Conservation (phyloP, 2,329 filamentous ascomycete species). For the Amauroascus verrucosus region DNA sequence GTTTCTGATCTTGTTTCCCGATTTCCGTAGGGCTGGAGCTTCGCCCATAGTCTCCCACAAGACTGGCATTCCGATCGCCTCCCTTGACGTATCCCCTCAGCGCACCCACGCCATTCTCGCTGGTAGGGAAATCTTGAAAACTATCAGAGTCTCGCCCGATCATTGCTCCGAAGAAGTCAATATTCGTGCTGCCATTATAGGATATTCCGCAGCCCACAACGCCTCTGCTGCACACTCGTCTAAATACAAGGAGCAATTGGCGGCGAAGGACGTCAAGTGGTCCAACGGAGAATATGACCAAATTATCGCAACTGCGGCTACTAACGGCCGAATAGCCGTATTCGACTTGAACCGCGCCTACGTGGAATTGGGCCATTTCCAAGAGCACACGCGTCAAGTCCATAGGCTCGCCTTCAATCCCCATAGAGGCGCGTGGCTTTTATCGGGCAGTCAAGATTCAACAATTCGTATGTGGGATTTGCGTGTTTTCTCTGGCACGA, state of each 20-base stretch:
- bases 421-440: slow-evolving; percentile 47
- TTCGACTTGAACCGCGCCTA: slow-evolving; percentile 54
- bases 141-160: slow-evolving; percentile 48
- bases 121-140: slow-evolving; percentile 57
- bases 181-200: slow-evolving; percentile 50
- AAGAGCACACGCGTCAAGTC: slow-evolving; percentile 56
- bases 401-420: slow-evolving; percentile 57
- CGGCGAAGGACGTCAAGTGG: slow-evolving; percentile 58
- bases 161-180: slow-evolving; percentile 54
- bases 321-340: slow-evolving; percentile 55
- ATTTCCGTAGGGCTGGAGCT: slow-evolving; percentile 33
- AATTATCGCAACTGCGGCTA: slow-evolving; percentile 53
- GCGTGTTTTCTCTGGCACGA: slow-evolving; percentile 41
- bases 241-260: slow-evolving; percentile 49
- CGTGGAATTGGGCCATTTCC: slow-evolving; percentile 51
- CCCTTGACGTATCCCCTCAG: slow-evolving; percentile 53
- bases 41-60: slow-evolving; percentile 51
- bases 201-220: slow-evolving; percentile 45
- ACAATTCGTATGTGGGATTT: slow-evolving; percentile 57
- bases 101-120: slow-evolving; percentile 55
- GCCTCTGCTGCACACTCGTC: slow-evolving; percentile 35
- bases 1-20: not conserved
- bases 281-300: slow-evolving; percentile 52
- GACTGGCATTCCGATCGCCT: slow-evolving; percentile 54
- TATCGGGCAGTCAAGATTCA: slow-evolving; percentile 56